phyloP scores from a whole-genome alignment of 805 yeast genomes.

The Lipomyces kockii region DNA sequence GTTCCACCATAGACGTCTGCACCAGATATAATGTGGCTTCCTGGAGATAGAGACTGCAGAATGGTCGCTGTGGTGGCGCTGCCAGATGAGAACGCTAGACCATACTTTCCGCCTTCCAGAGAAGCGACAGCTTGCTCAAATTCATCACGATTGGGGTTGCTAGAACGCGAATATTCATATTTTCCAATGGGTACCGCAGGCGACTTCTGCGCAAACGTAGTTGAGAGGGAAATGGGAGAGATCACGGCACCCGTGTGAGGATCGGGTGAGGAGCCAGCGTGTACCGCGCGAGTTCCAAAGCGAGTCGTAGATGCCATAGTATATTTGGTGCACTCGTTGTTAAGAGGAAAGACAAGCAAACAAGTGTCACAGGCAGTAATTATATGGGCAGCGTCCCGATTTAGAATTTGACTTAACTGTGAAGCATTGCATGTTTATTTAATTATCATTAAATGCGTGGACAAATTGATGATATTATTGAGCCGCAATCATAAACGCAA shows the following conservation, averaged over 20 bases:
- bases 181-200: conserved; percentile 79
- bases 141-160: conserved; percentile 84
- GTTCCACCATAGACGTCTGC: conserved; percentile 93
- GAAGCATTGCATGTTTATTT: too few species aligned
- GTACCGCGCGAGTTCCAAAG: conserved; percentile 83
- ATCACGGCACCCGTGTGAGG: conserved; percentile 84
- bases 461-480: neutral
- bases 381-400: neutral
- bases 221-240: conserved; percentile 79
- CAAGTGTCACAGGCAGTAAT: neutral
- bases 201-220: conserved; percentile 80
- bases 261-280: conserved; percentile 76
- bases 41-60: conserved; percentile 71
- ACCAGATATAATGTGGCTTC: conserved; percentile 74
- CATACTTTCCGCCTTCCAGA: conserved; percentile 74
- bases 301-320: conserved; percentile 38
- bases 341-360: neutral
- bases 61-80: conserved; percentile 81
- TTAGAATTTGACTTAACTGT: too few species aligned
- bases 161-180: conserved; percentile 83
- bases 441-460: too few species aligned
- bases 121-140: conserved; percentile 80
- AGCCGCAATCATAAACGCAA: conserved; percentile 11
- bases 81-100: conserved; percentile 82
- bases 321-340: neutral